Evolutionary conservation across 257 asterid genomes (phyloP), one percentile per base, ranked within the genome.

Genomic region (Coffea eugenioides): DNA sequence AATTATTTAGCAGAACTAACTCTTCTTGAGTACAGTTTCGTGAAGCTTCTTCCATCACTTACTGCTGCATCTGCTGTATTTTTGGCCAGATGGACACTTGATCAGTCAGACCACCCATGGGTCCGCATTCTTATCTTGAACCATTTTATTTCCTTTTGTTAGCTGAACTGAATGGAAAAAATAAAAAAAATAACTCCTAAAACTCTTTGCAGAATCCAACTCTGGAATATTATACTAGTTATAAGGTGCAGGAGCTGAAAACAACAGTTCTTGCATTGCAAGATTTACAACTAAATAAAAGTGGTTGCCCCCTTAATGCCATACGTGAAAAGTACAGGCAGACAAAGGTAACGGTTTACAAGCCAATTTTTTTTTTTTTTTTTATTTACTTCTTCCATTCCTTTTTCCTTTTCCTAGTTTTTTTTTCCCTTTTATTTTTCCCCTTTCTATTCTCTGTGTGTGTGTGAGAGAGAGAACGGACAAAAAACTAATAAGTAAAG

Each of bases 51-150:
- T 69, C 99, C 99, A 13, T 96, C 99, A 64, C 84, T 88, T 69
- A 80, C 89, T 75, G 99, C 99, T 69, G 99, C 99, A 51, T 92
- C 98, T 25, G 98, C 95, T 71, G 92, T 96, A 70, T 92, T 94
- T 84, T 88, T 96, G 77, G 99, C 99, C 73, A 87, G 93, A 90
- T 96, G 99, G 99, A 96, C 95, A 36, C 91, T 96, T 59, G 97
- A 96, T 84, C 99, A 96, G 85, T 89, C 97, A 57, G 90, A 84
- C 70, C 90, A 92, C 87, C 99, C 99, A 82, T 96, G 99, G 99
- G 99, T 96, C 54, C 8, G 93, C 82, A 81, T 74, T 74, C 82
- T 84, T 80, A 54, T 77, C 79, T 82, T 18, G 41, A 52, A 66
- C 75, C 45, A 41, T 39, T 45, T 2, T 64, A 54, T 75, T 39